Evolutionary conservation across 176 grass and related monocot species (phyloP), one percentile per base, ranked within the genome.

Genomic region (barley (Hordeum vulgare)): DNA sequence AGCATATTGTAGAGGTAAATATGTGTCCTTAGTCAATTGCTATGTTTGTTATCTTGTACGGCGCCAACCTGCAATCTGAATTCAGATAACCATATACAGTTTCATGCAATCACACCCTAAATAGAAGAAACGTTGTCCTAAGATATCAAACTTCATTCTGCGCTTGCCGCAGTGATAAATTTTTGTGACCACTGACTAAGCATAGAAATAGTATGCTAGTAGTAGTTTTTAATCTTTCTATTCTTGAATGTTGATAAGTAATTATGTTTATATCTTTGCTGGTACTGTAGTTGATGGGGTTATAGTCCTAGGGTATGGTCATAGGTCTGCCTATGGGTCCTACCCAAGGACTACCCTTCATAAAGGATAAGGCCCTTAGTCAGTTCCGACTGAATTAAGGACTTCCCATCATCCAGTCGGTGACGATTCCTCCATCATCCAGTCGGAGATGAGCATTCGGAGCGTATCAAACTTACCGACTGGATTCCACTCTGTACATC

Each of bases 1-100:
- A 92, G 83, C 96, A 77, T 95, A 85, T 77, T 95, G 91, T 57
- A 92, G 93, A 95, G 96, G 96, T 98, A 85, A 82, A 41, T 42
- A 61, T n/a, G 31, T 80, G 47, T 51, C 66, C 6, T 70, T 70
- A 40, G 31, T 80, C 34, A 15, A 18, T 69, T 76, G 29, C 31
- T 80, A 62, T 63, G n/a, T 76, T 69, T 56, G 37, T 87, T 62
- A 40, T 83, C 33, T 76, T 70, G 20, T 81, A 15, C 4, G 24
- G 5, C 24, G n/a, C 58, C 58, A 66, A 20, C 24, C n/a, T 71
- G 37, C n/a, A 42, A 15, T 25, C 66, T 23, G 68, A 71, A 24
- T 71, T 45, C 24, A 24, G 37, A 37, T 79, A 26, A 80, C 40
- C 24, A 11, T 36, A 58, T 51, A 59, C 31, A 44, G 18, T 76